phyloP scores from a whole-genome alignment of 2,329 filamentous ascomycete species.

The Didymella glomerata region DNA sequence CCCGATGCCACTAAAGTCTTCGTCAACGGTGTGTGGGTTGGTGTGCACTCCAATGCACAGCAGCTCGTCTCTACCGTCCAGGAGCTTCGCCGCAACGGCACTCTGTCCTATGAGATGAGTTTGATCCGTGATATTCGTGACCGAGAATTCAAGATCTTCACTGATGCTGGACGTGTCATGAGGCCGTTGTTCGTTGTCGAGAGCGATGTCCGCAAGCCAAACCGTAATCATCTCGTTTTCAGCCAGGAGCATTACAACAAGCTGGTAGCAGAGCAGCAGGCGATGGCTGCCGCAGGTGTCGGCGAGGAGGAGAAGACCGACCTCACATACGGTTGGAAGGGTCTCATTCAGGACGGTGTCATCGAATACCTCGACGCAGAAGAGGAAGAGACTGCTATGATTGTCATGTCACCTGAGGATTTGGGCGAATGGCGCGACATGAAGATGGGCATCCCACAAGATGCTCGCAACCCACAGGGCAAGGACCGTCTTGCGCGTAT shows the following conservation, averaged over 20 bases:
- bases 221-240: conserved; percentile 79
- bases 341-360: conserved; percentile 81
- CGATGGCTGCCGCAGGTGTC: conserved; percentile 64
- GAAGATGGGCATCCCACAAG: conserved; percentile 53
- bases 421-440: conserved; percentile 68
- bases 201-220: conserved; percentile 77
- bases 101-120: conserved; percentile 91
- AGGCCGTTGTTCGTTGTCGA: conserved; percentile 93
- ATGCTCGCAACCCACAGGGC: conserved; percentile 62
- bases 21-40: conserved; percentile 97
- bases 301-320: conserved; percentile 66
- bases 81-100: conserved; percentile 78
- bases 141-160: conserved; percentile 98
- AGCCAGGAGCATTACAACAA: conserved; percentile 79
- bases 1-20: conserved; percentile 98
- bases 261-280: conserved; percentile 76
- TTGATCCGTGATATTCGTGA: conserved; percentile 96
- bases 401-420: conserved; percentile 98
- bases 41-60: conserved; percentile 88
- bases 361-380: conserved; percentile 98
- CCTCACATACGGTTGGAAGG: conserved; percentile 84
- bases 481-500: conserved; percentile 84
- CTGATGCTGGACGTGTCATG: conserved; percentile 94
- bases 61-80: conserved; percentile 82
- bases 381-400: conserved; percentile 98